Evolutionary conservation across 2,329 filamentous ascomycete species (phyloP).

Genomic region (Penicillium vulpinum): DNA sequence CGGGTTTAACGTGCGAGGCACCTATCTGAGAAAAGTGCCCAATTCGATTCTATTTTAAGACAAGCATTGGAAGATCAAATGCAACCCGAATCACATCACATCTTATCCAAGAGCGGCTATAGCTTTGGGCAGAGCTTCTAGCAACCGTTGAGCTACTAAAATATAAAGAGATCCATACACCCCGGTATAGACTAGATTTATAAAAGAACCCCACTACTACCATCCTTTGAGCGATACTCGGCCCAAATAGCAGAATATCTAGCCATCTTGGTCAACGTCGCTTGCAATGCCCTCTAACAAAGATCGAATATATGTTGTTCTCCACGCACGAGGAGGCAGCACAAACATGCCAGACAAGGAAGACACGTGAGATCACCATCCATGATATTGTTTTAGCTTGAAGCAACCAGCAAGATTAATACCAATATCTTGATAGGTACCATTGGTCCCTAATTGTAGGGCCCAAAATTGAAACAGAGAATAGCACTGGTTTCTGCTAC

Average conservation of each 20-base stretch:
- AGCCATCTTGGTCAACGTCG: neutral
- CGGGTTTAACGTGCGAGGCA: neutral
- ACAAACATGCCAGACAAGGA: constrained; percentile 28
- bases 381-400: neutral
- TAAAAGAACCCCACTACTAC: neutral
- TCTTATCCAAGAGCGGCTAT: neutral
- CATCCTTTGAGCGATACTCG: neutral
- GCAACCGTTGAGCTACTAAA: neutral
- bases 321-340: constrained; percentile 27
- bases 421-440: constrained; percentile 28
- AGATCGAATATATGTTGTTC: constrained; percentile 34
- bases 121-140: neutral
- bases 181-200: neutral
- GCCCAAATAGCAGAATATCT: neutral
- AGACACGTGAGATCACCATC: constrained; percentile 25
- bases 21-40: neutral
- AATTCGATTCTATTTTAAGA: neutral
- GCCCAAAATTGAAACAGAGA: constrained; percentile 34
- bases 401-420: neutral
- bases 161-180: neutral
- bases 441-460: constrained; percentile 44
- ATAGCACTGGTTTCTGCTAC: constrained; percentile 27
- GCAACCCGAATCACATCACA: constrained; percentile 1
- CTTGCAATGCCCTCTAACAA: constrained; percentile 25
- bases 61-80: neutral